Evolutionary conservation across 306 rosid species (phyloP).

Genomic region (Prunus padus): DNA sequence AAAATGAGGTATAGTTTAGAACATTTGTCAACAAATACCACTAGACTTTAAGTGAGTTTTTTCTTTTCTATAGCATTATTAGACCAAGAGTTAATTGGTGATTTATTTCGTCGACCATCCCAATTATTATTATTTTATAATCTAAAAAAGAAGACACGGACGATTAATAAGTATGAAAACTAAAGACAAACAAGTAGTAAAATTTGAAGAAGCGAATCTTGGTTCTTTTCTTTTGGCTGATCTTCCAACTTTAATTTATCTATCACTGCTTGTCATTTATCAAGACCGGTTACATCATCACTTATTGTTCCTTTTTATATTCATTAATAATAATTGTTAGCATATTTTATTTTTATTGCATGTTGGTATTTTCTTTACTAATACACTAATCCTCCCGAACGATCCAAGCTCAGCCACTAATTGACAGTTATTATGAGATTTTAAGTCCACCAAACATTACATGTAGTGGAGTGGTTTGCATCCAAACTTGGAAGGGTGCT

Average conservation of each 20-base stretch:
- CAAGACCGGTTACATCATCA: too few species aligned
- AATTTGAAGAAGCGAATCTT: not conserved
- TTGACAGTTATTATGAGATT: not conserved
- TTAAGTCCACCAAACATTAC: not conserved
- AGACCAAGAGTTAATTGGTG: too few species aligned
- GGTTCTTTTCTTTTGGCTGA: not conserved
- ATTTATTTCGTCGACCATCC: too few species aligned
- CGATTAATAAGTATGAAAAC: not conserved
- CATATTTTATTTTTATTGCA: not conserved
- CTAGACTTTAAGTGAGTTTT: too few species aligned
- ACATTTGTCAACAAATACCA: too few species aligned
- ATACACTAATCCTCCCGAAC: not conserved
- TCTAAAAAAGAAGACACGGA: not conserved
- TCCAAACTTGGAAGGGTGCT: not conserved
- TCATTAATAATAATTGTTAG: not conserved
- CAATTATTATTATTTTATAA: too few species aligned
- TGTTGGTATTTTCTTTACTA: not conserved
- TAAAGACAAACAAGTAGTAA: not conserved
- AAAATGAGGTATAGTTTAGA: too few species aligned
- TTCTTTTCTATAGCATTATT: too few species aligned
- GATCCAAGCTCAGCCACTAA: not conserved
- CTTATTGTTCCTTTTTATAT: too few species aligned
- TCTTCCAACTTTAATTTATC: not conserved
- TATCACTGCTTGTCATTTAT: not conserved
- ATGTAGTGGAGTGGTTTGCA: not conserved